A percentile compares a stretch with the other conserved stretches of the same genome.
These are phyloP conservation scores for Penicillium glabrum DNA, from an alignment of 2,329 filamentous ascomycete genomes.

Conservation along the genomic window DNA sequence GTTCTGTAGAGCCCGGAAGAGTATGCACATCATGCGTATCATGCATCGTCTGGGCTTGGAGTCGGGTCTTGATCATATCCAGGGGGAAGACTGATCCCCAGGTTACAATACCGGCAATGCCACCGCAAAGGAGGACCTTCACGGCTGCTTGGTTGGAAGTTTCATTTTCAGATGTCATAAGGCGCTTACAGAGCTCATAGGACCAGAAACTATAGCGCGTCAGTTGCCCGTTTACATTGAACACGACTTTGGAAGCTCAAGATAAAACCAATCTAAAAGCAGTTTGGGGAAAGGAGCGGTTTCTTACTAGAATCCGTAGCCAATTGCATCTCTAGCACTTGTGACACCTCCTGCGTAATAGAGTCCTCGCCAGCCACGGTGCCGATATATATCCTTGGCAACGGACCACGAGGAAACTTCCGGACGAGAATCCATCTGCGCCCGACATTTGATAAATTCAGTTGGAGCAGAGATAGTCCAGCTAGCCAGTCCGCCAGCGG, in stretches of 20 bases:
- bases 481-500: constrained; percentile 76
- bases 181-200: constrained; percentile 73
- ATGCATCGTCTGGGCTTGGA: constrained; percentile 68
- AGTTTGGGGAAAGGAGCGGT: background rate
- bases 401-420: constrained; percentile 63
- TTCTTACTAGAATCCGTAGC: constrained; percentile 86
- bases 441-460: constrained; percentile 85
- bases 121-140: constrained; percentile 77
- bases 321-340: constrained; percentile 77
- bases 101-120: constrained; percentile 80
- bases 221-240: background rate
- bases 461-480: constrained; percentile 86
- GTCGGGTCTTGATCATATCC: constrained; percentile 86
- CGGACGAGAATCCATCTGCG: constrained; percentile 61
- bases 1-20: constrained; percentile 21
- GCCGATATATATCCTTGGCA: constrained; percentile 59
- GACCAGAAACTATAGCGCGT: constrained; percentile 68
- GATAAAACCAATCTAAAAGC: background rate
- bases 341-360: constrained; percentile 83
- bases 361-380: constrained; percentile 65
- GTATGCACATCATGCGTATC: constrained; percentile 3
- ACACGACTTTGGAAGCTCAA: too few species aligned
- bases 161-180: constrained; percentile 50
- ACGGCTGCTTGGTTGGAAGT: constrained; percentile 53
- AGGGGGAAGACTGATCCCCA: constrained; percentile 91